These are phyloP conservation scores for Pseudocercospora pini-densiflorae DNA, from an alignment of 2,329 filamentous ascomycete species.

Conservation along the genomic window DNA sequence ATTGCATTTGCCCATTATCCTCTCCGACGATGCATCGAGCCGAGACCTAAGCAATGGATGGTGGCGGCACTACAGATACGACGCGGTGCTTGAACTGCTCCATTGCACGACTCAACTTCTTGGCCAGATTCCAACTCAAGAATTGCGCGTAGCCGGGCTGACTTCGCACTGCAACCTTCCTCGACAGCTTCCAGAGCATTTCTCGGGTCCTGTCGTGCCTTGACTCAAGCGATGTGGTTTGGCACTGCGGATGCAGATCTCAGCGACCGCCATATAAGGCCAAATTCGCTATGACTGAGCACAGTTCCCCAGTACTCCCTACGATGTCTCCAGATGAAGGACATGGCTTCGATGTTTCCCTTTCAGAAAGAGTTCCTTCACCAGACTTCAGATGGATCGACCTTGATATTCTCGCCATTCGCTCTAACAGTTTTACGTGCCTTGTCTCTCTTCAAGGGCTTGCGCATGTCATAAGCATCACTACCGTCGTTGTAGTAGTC, in stretches of 20 bases:
- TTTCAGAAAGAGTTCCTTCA: slow-evolving; percentile 44
- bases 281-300: not conserved
- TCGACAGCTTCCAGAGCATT: not conserved
- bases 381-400: slow-evolving; percentile 87
- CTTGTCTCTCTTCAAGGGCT: slow-evolving; percentile 81
- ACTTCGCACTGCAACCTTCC: not conserved
- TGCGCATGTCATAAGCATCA: slow-evolving; percentile 97
- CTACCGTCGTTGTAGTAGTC: slow-evolving; percentile 95
- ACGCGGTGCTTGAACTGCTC: not conserved
- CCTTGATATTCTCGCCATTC: slow-evolving; percentile 77
- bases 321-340: not conserved
- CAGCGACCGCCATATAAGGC: not conserved
- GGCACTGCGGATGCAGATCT: not conserved
- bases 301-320: not conserved
- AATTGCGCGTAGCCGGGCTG: not conserved
- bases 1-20: not conserved
- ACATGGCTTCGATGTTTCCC: not conserved
- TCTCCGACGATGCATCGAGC: not conserved
- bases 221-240: not conserved
- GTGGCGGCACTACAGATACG: not conserved
- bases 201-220: not conserved
- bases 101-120: not conserved
- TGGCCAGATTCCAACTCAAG: not conserved
- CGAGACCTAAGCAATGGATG: not conserved
- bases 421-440: slow-evolving; percentile 75